phyloP scores from a whole-genome alignment of 495 filamentous ascomycete species.

The Pseudoneurospora amorphoporcata region DNA sequence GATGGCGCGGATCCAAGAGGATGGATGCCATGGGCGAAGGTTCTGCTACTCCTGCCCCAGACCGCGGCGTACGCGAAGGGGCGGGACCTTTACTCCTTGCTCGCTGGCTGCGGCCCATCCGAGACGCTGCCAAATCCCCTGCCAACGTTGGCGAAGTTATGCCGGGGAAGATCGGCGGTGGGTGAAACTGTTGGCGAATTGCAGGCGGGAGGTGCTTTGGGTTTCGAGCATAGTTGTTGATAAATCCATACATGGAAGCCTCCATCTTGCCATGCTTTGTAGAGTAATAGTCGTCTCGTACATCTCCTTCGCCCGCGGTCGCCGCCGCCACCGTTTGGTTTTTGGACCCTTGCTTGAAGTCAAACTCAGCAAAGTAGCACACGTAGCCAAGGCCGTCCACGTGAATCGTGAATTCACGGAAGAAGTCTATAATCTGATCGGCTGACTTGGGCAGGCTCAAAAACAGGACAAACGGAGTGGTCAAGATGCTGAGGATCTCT shows the following conservation, averaged over 20 bases:
- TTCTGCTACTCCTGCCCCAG: constrained; percentile 24
- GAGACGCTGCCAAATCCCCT: constrained; percentile 44
- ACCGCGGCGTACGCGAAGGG: constrained; percentile 18
- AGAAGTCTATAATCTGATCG: constrained; percentile 93
- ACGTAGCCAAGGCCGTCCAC: constrained; percentile 94
- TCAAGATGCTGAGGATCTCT: constrained; percentile 82
- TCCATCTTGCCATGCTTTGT: constrained; percentile 97
- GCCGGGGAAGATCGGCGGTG: constrained; percentile 68
- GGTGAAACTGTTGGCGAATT: constrained; percentile 55
- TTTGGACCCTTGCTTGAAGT: constrained; percentile 77
- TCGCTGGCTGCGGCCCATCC: constrained; percentile 35
- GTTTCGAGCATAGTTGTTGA: constrained; percentile 76
- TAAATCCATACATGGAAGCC: constrained; percentile 83
- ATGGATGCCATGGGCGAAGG: constrained; percentile 59
- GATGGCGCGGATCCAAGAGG: constrained; percentile 77
- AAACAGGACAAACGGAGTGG: constrained; percentile 84
- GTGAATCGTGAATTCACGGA: constrained; percentile 93
- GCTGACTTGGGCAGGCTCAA: constrained; percentile 79
- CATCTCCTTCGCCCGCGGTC: constrained; percentile 35
- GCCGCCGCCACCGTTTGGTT: constrained; percentile 29
- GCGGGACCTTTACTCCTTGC: constrained; percentile 19
- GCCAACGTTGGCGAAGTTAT: constrained; percentile 52
- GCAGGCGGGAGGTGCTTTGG: constrained; percentile 42
- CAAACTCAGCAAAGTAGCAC: constrained; percentile 95
- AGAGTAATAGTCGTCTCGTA: constrained; percentile 84